phyloP scores from a whole-genome alignment of 768 basidiomycete genomes.

The Lactifluus rugatus region DNA sequence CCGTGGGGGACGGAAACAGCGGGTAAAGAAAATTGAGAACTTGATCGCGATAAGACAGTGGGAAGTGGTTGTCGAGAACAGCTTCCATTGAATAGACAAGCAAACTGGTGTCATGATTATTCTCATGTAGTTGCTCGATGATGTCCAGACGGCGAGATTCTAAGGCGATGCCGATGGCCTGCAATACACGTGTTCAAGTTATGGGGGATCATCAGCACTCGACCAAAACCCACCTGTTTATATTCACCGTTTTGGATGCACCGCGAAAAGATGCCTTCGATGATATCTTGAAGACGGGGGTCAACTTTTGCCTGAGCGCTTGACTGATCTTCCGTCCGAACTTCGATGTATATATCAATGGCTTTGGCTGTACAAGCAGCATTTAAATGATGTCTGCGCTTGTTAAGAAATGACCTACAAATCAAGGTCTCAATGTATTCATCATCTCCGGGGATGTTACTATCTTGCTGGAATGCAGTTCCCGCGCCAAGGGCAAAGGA shows the following conservation, averaged over 20 bases:
- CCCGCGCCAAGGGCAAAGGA: constrained; percentile 92
- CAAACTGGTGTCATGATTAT: constrained; percentile 65
- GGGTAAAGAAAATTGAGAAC: constrained; percentile 70
- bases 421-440: constrained; percentile 95
- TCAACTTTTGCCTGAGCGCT: constrained; percentile 55
- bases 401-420: constrained; percentile 45
- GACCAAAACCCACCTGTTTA: constrained; percentile 55
- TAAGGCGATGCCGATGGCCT: constrained; percentile 94
- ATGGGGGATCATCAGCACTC: neutral
- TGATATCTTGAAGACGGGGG: constrained; percentile 67
- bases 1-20: constrained; percentile 72
- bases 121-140: constrained; percentile 64
- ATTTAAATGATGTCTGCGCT: neutral
- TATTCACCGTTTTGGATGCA: constrained; percentile 85
- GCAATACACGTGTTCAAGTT: constrained; percentile 9
- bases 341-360: constrained; percentile 84
- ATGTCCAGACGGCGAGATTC: constrained; percentile 86
- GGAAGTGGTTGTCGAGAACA: constrained; percentile 82
- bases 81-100: constrained; percentile 90
- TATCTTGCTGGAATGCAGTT: constrained; percentile 70
- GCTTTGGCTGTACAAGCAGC: constrained; percentile 60
- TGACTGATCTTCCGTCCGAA: constrained; percentile 48
- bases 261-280: constrained; percentile 79
- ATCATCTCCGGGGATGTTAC: constrained; percentile 49
- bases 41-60: constrained; percentile 75